Conservation (phyloP, 768 basidiomycete species). For the Suillus luteus region DNA sequence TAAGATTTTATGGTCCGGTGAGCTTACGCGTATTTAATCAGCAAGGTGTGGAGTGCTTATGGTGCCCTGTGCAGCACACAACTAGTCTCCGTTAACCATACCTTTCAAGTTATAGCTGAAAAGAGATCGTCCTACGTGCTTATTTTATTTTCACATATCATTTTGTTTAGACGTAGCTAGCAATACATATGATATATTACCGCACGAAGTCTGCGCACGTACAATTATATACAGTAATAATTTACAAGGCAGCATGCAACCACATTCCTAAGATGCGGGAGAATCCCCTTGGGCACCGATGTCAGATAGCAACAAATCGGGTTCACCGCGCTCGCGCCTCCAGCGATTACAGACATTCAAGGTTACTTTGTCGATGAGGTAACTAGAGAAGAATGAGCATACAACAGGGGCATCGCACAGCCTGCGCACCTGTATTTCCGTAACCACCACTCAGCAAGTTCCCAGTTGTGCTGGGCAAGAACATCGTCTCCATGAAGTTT, state of each 20-base stretch:
- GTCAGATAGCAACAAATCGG: slow-evolving; percentile 62
- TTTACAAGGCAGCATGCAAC: background rate
- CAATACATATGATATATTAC: slow-evolving; percentile 5
- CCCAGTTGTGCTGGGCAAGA: slow-evolving; percentile 89
- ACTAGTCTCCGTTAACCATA: background rate
- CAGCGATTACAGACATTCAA: slow-evolving; percentile 81
- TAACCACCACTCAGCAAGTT: slow-evolving; percentile 82
- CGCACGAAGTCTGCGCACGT: background rate
- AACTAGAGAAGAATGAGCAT: slow-evolving; percentile 45
- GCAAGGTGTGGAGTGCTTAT: background rate
- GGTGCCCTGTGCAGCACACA: background rate
- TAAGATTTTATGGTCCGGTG: background rate
- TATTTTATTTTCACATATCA: background rate
- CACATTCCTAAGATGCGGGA: slow-evolving; percentile 21
- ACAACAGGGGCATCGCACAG: background rate
- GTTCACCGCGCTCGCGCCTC: slow-evolving; percentile 81
- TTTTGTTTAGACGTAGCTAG: background rate
- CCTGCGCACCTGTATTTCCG: slow-evolving; percentile 69
- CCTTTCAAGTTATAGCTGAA: background rate
- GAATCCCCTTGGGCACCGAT: slow-evolving; percentile 43
- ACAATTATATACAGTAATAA: slow-evolving; percentile 6
- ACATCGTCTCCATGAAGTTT: slow-evolving; percentile 91
- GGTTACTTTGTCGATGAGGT: slow-evolving; percentile 74
- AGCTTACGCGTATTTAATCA: background rate
- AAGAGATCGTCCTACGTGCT: background rate